Evolutionary conservation across 495 filamentous ascomycete species (phyloP).

Genomic region (Aspergillus coremiiformis): DNA sequence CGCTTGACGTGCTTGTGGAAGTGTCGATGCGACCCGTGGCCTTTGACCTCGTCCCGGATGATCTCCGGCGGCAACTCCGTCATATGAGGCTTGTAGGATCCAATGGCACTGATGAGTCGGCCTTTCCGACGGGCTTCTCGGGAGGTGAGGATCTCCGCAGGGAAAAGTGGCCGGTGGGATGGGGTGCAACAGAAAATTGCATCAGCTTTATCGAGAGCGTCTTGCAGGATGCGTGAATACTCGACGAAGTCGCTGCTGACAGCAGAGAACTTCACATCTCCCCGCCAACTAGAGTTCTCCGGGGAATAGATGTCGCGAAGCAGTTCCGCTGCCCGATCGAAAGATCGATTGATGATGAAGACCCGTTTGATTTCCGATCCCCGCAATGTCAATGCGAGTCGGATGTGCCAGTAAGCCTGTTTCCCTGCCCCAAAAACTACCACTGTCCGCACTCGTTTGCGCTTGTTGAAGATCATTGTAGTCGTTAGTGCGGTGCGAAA

Average conservation of each 20-base stretch:
- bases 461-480: slow-evolving; percentile 63
- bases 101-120: slow-evolving; percentile 71
- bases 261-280: slow-evolving; percentile 61
- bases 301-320: slow-evolving; percentile 51
- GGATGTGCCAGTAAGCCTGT: slow-evolving; percentile 92
- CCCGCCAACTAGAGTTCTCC: slow-evolving; percentile 42
- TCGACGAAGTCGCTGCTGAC: slow-evolving; percentile 66
- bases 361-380: slow-evolving; percentile 65
- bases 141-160: slow-evolving; percentile 53
- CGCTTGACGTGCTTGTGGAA: slow-evolving; percentile 64
- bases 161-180: slow-evolving; percentile 52
- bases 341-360: slow-evolving; percentile 71
- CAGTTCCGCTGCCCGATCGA: slow-evolving; percentile 49
- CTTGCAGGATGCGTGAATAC: slow-evolving; percentile 56
- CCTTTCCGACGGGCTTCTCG: slow-evolving; percentile 66
- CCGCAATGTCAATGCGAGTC: slow-evolving; percentile 68
- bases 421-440: slow-evolving; percentile 84
- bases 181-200: slow-evolving; percentile 80
- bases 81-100: slow-evolving; percentile 81
- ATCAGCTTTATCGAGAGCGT: slow-evolving; percentile 60
- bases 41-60: slow-evolving; percentile 58
- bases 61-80: slow-evolving; percentile 73
- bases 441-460: slow-evolving; percentile 60
- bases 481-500: slow-evolving; percentile 88
- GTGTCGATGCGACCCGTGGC: slow-evolving; percentile 44